These are phyloP conservation scores for Xylariaceae sp. DNA, from an alignment of 2,329 filamentous ascomycete species.

Conservation along the genomic window DNA sequence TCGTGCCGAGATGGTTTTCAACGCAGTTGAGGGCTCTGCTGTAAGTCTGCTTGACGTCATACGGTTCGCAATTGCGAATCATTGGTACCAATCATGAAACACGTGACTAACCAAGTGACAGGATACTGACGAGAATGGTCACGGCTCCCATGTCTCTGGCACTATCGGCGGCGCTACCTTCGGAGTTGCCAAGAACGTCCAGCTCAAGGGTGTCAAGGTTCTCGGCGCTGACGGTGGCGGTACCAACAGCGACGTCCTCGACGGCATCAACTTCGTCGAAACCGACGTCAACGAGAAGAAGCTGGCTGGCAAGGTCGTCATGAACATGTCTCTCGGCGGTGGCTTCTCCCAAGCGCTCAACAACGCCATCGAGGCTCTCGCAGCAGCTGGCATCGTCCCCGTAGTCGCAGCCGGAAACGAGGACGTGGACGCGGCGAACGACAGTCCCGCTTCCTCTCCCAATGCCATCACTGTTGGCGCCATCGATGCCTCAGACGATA, in stretches of 20 bases:
- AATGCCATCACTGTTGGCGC: conserved; percentile 58
- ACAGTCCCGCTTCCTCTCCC: conserved; percentile 52
- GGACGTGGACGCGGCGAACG: conserved; percentile 45
- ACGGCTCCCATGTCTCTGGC: conserved; percentile 61
- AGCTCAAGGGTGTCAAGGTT: conserved; percentile 58
- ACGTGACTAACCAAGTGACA: conserved; percentile 21
- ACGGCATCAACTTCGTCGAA: conserved; percentile 56
- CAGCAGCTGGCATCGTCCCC: conserved; percentile 49
- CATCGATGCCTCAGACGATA: conserved; percentile 48
- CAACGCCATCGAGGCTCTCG: conserved; percentile 48
- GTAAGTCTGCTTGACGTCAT: conserved; percentile 31
- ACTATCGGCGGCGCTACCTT: conserved; percentile 58
- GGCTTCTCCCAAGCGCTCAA: conserved; percentile 47
- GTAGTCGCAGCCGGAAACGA: conserved; percentile 61
- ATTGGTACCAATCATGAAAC: background rate
- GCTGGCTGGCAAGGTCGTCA: conserved; percentile 50
- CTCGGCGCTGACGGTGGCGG: conserved; percentile 48
- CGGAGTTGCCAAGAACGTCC: conserved; percentile 57
- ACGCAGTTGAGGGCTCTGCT: conserved; percentile 43
- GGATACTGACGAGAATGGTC: conserved; percentile 56
- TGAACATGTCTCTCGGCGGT: conserved; percentile 62
- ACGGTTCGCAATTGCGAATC: background rate
- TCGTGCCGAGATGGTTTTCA: conserved; percentile 50
- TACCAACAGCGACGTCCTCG: conserved; percentile 49
- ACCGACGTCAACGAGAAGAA: conserved; percentile 41